Conservation (phyloP, 2,329 filamentous ascomycete genomes). For the Fusarium solani-melongenae region DNA sequence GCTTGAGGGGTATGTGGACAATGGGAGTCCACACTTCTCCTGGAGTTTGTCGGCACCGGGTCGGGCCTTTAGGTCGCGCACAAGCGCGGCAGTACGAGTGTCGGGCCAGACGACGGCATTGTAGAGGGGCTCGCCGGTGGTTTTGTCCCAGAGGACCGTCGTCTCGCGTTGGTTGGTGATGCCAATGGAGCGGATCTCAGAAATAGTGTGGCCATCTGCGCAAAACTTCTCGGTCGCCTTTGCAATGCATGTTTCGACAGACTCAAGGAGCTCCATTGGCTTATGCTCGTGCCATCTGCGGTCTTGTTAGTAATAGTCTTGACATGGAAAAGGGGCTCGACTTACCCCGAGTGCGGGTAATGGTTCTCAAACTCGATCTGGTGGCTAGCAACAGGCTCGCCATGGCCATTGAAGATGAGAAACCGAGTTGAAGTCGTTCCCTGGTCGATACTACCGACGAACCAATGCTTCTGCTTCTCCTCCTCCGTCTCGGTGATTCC, state of each 20-base stretch:
- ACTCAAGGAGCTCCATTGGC: conserved; percentile 78
- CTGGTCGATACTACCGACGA: conserved; percentile 89
- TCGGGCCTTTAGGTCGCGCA: conserved; percentile 78
- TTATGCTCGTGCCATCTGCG: conserved; percentile 90
- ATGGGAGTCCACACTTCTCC: conserved; percentile 80
- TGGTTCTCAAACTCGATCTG: conserved; percentile 89
- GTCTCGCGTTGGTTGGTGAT: conserved; percentile 95
- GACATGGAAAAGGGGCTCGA: conserved; percentile 29
- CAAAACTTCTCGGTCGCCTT: conserved; percentile 78
- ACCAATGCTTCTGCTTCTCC: conserved; percentile 61
- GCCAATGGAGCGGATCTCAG: conserved; percentile 80
- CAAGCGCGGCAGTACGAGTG: conserved; percentile 78
- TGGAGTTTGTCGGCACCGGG: conserved; percentile 76
- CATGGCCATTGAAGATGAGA: conserved; percentile 85
- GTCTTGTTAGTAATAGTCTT: conserved; percentile 4
- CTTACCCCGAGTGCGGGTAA: conserved; percentile 86
- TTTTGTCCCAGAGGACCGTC: conserved; percentile 84
- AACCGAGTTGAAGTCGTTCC: conserved; percentile 92
- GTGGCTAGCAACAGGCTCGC: conserved; percentile 82
- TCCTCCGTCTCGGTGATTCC: conserved; percentile 48
- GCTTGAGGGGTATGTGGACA: conserved; percentile 89
- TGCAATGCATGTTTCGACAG: conserved; percentile 84
- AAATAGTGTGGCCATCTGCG: conserved; percentile 72
- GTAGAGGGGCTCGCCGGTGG: conserved; percentile 82
- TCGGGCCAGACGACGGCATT: conserved; percentile 94